Base-by-base conservation (phyloP, 75 land plant genomes). In the Cunninghamia lanceolata region DNA sequence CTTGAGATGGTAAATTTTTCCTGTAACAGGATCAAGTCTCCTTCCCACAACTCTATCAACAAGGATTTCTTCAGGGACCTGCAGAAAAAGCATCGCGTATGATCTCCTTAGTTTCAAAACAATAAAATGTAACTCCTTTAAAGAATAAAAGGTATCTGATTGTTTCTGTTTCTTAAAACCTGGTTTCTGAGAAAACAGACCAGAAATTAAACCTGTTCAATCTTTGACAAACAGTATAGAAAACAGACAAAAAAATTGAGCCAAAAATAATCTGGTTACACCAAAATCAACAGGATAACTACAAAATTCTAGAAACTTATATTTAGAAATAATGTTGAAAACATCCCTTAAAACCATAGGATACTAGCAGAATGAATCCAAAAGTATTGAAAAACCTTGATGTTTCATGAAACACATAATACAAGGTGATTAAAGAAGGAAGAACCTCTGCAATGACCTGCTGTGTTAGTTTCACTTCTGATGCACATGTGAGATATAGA, bases 1-100 rank as follows among this genome's bases (percentile, higher is more conserved):
- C 88, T 94, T 94, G 39, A 98, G 89, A 86, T 98, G 99, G 88
- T 98, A 98, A 84, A 98, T 98, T 78, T 92, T 98, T 63, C 99
- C 99, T 17, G 99, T 96, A n/a, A 95, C 93, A 45, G 99, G 99
- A 92, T 98, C 99, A 56, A 92, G 92, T 89, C 99, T 94, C 71
- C 99, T 89, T 68, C 98, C 98, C 15, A 95, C 96, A 14, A 96
- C 97, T 90, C 99, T 93, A 84, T 98, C 99, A 52, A 98, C 95
- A 81, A 98, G 95, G 77, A 91, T 86, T 25, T 95, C 95, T 87
- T 96, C 99, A 66, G 95, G 86, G 30, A 98, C 99, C 99, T 97
- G 89, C 47, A 50, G 83, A 84, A 52, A 21, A 87, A 13, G 28
- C n/a, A 86, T 84, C 38, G 1, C 8, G 6, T 5, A 63, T 42